Evolutionary conservation across 2,329 filamentous ascomycete species (phyloP).

Genomic region (Penicillium sumatraense): DNA sequence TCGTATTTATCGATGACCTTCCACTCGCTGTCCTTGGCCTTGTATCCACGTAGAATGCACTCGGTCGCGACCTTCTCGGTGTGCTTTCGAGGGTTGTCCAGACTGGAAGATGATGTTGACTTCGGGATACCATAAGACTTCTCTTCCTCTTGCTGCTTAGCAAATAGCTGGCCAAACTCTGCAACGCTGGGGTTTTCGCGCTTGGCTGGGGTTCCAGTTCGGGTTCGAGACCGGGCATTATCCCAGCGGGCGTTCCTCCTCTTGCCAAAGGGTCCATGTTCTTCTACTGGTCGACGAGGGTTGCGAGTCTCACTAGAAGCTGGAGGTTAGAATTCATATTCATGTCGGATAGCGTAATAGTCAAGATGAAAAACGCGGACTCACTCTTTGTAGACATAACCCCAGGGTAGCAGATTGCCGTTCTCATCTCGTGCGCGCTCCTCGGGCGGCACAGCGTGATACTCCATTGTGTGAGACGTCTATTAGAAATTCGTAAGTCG

Average conservation of each 20-base stretch:
- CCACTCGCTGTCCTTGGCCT: constrained; percentile 70
- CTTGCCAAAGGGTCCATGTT: constrained; percentile 66
- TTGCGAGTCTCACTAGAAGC: constrained; percentile 50
- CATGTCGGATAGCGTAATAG: no score
- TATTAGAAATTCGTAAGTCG: no score
- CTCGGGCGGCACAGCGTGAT: constrained; percentile 67
- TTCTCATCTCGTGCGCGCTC: constrained; percentile 65
- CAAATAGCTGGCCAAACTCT: constrained; percentile 52
- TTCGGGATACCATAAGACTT: constrained; percentile 41
- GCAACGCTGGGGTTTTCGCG: constrained; percentile 60
- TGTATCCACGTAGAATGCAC: constrained; percentile 84
- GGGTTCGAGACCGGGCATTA: constrained; percentile 55
- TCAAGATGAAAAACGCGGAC: constrained; percentile 22
- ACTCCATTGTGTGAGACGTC: constrained; percentile 64
- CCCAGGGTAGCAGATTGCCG: constrained; percentile 66
- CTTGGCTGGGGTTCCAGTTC: constrained; percentile 62
- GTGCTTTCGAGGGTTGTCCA: constrained; percentile 44
- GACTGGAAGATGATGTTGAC: constrained; percentile 46
- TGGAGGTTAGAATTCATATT: not conserved
- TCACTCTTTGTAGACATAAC: constrained; percentile 65
- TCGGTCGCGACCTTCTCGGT: constrained; percentile 68
- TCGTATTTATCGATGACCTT: constrained; percentile 89
- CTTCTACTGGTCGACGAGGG: constrained; percentile 59
- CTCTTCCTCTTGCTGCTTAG: constrained; percentile 51
- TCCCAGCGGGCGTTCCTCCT: constrained; percentile 51